Conservation (phyloP, 805 yeast genomes). For the Saccharomycopsis sp. region DNA sequence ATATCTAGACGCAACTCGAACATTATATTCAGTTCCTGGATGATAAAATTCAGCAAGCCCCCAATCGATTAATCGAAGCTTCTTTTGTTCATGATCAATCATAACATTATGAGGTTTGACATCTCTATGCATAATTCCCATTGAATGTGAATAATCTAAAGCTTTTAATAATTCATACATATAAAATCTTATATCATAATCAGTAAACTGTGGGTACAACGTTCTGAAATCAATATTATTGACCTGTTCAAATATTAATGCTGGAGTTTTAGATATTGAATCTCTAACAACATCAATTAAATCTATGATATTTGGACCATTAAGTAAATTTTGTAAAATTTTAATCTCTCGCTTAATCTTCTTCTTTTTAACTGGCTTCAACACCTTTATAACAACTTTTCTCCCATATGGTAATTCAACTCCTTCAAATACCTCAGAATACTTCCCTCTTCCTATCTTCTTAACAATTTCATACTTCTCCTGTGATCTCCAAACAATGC, state of each 20-base stretch:
- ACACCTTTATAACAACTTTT: constrained; percentile 78
- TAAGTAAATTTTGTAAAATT: constrained; percentile 75
- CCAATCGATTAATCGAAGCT: constrained; percentile 83
- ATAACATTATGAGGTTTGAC: constrained; percentile 91
- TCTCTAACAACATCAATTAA: constrained; percentile 84
- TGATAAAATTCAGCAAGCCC: constrained; percentile 92
- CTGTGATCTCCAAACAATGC: constrained; percentile 78
- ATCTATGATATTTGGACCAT: constrained; percentile 75
- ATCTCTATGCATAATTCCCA: constrained; percentile 93
- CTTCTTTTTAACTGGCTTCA: constrained; percentile 89
- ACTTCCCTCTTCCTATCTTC: constrained; percentile 88
- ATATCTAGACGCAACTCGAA: constrained; percentile 85
- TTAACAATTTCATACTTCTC: constrained; percentile 78
- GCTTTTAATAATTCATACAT: constrained; percentile 79
- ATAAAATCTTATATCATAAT: constrained; percentile 72
- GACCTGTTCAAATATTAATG: constrained; percentile 78
- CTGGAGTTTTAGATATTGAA: constrained; percentile 78
- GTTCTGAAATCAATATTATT: constrained; percentile 82
- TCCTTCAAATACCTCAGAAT: constrained; percentile 90
- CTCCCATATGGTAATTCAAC: constrained; percentile 53
- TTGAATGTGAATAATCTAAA: constrained; percentile 81
- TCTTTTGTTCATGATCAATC: constrained; percentile 68
- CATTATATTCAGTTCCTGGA: constrained; percentile 83
- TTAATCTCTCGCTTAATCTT: constrained; percentile 88
- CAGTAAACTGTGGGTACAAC: constrained; percentile 72